Base-by-base conservation (phyloP, 2,329 filamentous ascomycete species). In the Endothia cerciana region DNA sequence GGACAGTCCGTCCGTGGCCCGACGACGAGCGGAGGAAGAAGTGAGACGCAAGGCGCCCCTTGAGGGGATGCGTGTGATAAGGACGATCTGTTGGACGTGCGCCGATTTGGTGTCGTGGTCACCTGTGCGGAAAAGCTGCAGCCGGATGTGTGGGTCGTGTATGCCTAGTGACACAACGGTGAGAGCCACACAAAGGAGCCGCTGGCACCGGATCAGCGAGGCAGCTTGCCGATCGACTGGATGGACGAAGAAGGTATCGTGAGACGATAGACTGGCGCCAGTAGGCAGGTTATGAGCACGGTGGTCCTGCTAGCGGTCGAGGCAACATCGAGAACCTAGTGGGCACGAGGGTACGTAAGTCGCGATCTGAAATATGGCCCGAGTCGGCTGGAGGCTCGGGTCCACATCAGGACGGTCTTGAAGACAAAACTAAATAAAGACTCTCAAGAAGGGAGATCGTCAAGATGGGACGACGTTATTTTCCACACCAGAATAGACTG, bases 401-500 rank as follows among this genome's bases (percentile, higher is more conserved):
- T 13, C 17, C 38, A 30, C 57, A 47, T 60, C 36, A 60, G 25
- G 57, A 60, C 36, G 40, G 19, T 1, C 22, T 45, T 22, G 40
- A 60, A 30, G n/a, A 45, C 13, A 25, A 43, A 22, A 58, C 4
- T 19, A 30, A 22, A 57, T 25, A 57, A 25, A n/a, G 36, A 28
- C 3, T 28, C 8, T 36, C 4, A 36, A 58, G 22, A 28, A 28
- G 19, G 19, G 19, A 41, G 19, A 25, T 58, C 25, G 55, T 58
- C 55, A 41, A 40, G 22, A 58, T 58, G 55, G 55, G 33, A 38
- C 36, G 55, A 58, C n/a, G 36, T 58, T 56, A 36, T 56, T 56
- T 56, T 56, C n/a, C 10, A 19, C 51, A 28, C 25, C 11, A 51
- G 25, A 22, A 28, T 28, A 51, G 25, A 51, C 47, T 51, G 47